Base-by-base conservation (phyloP, 192 early-diverging fungal species). In the Mortierella claussenii region DNA sequence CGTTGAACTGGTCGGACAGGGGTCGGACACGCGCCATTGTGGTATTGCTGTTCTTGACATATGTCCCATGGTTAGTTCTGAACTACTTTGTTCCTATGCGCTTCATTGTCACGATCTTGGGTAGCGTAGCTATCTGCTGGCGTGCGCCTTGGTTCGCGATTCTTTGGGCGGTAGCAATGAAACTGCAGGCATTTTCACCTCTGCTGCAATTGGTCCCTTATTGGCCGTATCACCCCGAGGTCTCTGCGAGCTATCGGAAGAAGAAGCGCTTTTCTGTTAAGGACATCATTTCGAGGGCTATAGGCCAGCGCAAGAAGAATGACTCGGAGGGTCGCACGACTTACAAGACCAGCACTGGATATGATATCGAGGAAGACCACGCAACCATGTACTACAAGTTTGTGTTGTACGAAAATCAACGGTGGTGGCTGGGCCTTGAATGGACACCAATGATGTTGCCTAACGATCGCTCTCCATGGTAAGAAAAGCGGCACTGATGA, bases 391-490 rank as follows among this genome's bases (percentile, higher is more conserved):
- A 76, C 53, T 76, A 76, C 59, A 76, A 67, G 46, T 85, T 85
- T 75, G 79, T 79, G 5, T 40, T 82, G 34, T 85, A 80, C 42
- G 83, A 85, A 53, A 85, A 85, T 55, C 83, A 85, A 53, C 73
- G 83, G 28, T 87, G 86, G 86, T 87, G 86, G 86, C 60, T 87
- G 18, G 86, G 86, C 44, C 55, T 83, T 23, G 81, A 83, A 4
- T 87, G 86, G 86, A 87, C 86, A 7, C 81, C 82, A 3, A 87
- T 83, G 65, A 83, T 87, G 82, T 75, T 87, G 23, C 79, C 80
- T 11, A 85, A 79, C 34, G 86, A 87, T 49, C 82, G 86, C 52
- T 68, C 83, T 7, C 55, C 83, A 54, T 85, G 83, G 83, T 84
- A 81, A 78, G 30, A 7, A 50, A 7, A 12, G 31, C 27, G 23